These are phyloP conservation scores for Moringa oleifera DNA, from an alignment of 345 rosid genomes.

Conservation along the genomic window DNA sequence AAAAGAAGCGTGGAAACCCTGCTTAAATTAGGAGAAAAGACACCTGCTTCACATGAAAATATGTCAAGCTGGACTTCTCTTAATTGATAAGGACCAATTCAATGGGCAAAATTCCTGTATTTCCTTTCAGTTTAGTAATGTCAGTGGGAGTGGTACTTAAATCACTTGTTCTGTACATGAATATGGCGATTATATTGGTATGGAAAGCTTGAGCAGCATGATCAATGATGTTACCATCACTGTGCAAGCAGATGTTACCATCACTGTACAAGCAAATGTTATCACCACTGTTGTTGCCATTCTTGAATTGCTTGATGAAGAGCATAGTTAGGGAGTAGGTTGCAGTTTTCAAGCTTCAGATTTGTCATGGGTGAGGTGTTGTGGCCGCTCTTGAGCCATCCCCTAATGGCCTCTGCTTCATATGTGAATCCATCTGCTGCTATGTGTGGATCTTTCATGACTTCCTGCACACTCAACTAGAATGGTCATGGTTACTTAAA, in stretches of 20 bases:
- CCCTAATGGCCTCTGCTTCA: constrained; percentile 80
- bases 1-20: too few species aligned
- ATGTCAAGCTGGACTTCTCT: too few species aligned
- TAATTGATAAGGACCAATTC: too few species aligned
- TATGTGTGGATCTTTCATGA: constrained; percentile 81
- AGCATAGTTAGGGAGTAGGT: constrained; percentile 74
- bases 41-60: too few species aligned
- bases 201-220: too few species aligned
- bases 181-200: too few species aligned
- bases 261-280: constrained; percentile 4
- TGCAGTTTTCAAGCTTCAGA: constrained; percentile 60
- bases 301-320: constrained; percentile 79
- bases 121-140: too few species aligned
- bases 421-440: constrained; percentile 93
- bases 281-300: constrained; percentile 63
- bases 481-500: background rate
- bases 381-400: constrained; percentile 81
- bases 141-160: too few species aligned
- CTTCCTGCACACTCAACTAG: constrained; percentile 41
- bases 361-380: constrained; percentile 93
- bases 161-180: too few species aligned
- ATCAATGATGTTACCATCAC: too few species aligned
- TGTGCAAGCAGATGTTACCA: constrained; percentile 1
- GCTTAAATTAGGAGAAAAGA: too few species aligned
- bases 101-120: too few species aligned